These are phyloP conservation scores for Aspergillus wentii DNA, from an alignment of 495 filamentous ascomycete genomes.

Conservation along the genomic window DNA sequence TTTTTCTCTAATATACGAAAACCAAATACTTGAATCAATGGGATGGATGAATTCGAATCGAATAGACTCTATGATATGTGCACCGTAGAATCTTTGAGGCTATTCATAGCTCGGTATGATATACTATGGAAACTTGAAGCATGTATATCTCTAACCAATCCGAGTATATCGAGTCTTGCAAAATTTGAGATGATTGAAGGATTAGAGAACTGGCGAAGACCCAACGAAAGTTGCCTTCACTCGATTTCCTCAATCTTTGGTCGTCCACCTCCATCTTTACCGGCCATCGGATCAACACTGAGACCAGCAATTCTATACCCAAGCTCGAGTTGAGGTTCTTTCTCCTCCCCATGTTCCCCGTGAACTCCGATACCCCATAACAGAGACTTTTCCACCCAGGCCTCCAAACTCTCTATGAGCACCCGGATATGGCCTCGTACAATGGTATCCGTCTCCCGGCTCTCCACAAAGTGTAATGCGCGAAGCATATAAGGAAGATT, in stretches of 20 bases:
- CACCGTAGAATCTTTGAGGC: too few species aligned
- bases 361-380: conserved; percentile 36
- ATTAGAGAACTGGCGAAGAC: too few species aligned
- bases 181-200: too few species aligned
- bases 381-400: conserved; percentile 58
- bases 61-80: too few species aligned
- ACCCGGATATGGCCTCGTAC: conserved; percentile 67
- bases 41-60: too few species aligned
- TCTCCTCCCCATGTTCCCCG: conserved; percentile 6
- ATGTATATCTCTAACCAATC: too few species aligned
- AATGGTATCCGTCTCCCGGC: conserved; percentile 66
- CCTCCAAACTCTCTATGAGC: conserved; percentile 67
- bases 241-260: conserved; percentile 53
- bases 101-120: too few species aligned
- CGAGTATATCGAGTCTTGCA: too few species aligned
- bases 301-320: conserved; percentile 38
- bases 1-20: too few species aligned
- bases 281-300: conserved; percentile 29
- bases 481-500: conserved; percentile 59
- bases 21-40: too few species aligned
- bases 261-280: conserved; percentile 17
- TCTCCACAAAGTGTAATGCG: conserved; percentile 60
- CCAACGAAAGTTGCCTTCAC: too few species aligned
- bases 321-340: conserved; percentile 24
- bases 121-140: too few species aligned